Evolutionary conservation across 192 early-diverging fungal genomes (phyloP), one percentile per base, ranked within the genome.

Genomic region (Coemansia sp.): DNA sequence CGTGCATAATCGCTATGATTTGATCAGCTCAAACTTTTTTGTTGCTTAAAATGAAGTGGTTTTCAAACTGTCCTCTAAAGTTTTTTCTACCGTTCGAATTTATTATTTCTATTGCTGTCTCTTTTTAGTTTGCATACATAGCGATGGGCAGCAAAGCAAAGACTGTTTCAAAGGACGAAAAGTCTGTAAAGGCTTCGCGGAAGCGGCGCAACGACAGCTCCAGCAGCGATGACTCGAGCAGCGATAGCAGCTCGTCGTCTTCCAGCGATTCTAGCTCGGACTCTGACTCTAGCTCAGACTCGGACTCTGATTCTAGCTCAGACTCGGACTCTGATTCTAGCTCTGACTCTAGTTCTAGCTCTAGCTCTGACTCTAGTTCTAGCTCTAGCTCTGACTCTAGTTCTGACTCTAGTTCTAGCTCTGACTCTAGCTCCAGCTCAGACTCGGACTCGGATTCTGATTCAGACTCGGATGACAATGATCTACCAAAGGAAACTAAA

Each of bases 391-490:
- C 57, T 22, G 26, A 43, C 43, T 59, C 62, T 27, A 64, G 41
- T 22, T 25, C 23, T 4, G 51, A 48, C 31, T 69, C 61, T 10
- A 43, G 38, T 2, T 48, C 35, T 0, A 41, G 49, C 29, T 59
- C 57, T 12, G 39, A 29, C 45, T 37, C 29, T 2, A 49, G 52
- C 23, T 67, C 56, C 2, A 47, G 50, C 27, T 23, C 23, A 1
- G 66, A 64, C 10, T 68, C 65, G 1, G 49, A 25, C 54, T 62
- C 59, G 6, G 65, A 64, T 4, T 62, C 65, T 26, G 52, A 55
- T 4, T 50, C 52, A 14, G 49, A 57, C 19, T 35, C 64, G 17
- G 29, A 53, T 38, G 45, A 47, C 57, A 52, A 31, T 12, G 35
- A 21, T 26, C 54, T 61, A 11, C 66, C 61, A 37, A 51, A 55